Evolutionary conservation across 2,329 filamentous ascomycete species (phyloP), one percentile per base, ranked within the genome.

Genomic region (Aphanoascus verrucosus): DNA sequence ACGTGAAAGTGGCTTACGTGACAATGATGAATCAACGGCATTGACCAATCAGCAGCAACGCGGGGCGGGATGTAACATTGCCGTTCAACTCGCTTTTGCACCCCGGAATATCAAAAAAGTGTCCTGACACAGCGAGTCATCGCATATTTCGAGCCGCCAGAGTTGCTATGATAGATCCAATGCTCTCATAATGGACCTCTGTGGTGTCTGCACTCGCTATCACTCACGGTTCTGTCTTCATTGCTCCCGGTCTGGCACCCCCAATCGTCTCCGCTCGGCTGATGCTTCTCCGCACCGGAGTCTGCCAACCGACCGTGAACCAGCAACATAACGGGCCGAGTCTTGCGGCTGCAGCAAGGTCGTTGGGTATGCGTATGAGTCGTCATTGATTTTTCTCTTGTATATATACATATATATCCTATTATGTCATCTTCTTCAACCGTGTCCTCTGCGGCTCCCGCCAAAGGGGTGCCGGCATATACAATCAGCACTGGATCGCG

Each of bases 401-500:
- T 40, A 34, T 35, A 52, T 40, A 53, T 28, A 28, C 23, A 28
- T 7, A 28, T 28, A 28, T 28, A 28, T 28, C 23, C 35, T 34
- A 48, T 46, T 35, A 52, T 52, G 34, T 38, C 54, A 23, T 52
- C 54, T 42, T 34, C 44, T 55, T 28, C 49, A 43, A 23, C 51
- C 5, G 32, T 47, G 17, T 23, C 48, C 12, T 32, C 48, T 40
- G 49, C 49, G 14, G 47, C 49, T 5, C 14, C 55, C 20, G 15
- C 48, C 14, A 56, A 53, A 38, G 48, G 49, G 12, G 41, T 31
- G 11, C 54, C 55, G 19, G 46, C 51, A 20, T 55, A 50, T 48
- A 49, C 54, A 37, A 60, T 72, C 57, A 71, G 70, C 55, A 67
- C 69, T 45, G 69, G 69, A 14, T 65, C 71, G 49, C 72, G 80